phyloP scores from a whole-genome alignment of 805 yeast species.

The Cephaloascus albidus region DNA sequence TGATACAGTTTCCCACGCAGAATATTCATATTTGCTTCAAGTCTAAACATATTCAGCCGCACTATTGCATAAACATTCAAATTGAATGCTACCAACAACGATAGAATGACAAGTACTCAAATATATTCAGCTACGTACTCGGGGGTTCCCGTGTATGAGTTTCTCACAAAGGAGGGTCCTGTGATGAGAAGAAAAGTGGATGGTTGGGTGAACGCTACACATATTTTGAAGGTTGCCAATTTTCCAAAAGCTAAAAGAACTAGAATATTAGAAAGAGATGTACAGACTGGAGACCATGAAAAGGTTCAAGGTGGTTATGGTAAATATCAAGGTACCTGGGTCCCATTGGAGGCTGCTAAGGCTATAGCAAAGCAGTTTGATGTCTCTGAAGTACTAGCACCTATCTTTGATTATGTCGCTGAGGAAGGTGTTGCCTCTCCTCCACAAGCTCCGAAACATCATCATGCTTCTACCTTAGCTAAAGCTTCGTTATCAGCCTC shows the following conservation, averaged over 20 bases:
- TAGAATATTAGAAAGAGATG: constrained; percentile 84
- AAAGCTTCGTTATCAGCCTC: constrained; percentile 10
- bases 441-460: constrained; percentile 58
- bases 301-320: constrained; percentile 98
- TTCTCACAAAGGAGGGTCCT: constrained; percentile 55
- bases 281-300: constrained; percentile 84
- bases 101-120: constrained; percentile 13
- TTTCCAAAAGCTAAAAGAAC: constrained; percentile 93
- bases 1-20: too few relatives aligned
- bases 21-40: too few relatives aligned
- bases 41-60: not conserved
- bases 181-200: constrained; percentile 87
- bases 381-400: constrained; percentile 51
- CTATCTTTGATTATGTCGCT: constrained; percentile 55
- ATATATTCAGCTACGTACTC: constrained; percentile 73
- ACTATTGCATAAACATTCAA: not conserved
- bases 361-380: constrained; percentile 57
- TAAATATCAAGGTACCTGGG: constrained; percentile 96
- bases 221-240: constrained; percentile 84
- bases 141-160: constrained; percentile 79
- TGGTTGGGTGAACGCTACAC: constrained; percentile 97
- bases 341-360: constrained; percentile 70
- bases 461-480: constrained; percentile 46
- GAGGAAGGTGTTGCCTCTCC: constrained; percentile 41
- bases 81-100: not conserved